Conservation (phyloP, 2,329 filamentous ascomycete genomes). For the Malbranchea cinnamomea region DNA sequence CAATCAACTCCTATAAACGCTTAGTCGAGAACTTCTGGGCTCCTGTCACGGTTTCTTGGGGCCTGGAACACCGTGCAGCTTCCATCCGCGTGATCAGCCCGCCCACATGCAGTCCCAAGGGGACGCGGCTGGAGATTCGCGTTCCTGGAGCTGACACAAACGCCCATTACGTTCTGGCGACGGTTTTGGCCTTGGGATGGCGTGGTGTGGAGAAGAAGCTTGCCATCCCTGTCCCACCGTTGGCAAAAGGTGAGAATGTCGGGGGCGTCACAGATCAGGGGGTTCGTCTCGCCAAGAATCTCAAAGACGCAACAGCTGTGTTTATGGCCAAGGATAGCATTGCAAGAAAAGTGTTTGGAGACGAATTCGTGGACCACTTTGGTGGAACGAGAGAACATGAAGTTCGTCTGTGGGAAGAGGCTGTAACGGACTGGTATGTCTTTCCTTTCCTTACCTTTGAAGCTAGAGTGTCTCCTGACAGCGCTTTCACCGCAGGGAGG, state of each 20-base stretch:
- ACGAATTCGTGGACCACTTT: constrained; percentile 92
- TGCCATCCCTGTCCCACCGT: constrained; percentile 62
- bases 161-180: constrained; percentile 70
- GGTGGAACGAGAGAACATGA: constrained; percentile 88
- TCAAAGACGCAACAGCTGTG: constrained; percentile 68
- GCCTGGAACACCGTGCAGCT: constrained; percentile 83
- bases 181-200: constrained; percentile 78
- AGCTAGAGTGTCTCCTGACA: constrained; percentile 2
- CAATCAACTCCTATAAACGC: constrained; percentile 94
- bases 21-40: constrained; percentile 99
- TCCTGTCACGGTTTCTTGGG: constrained; percentile 94
- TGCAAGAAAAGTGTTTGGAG: constrained; percentile 84
- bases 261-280: constrained; percentile 58
- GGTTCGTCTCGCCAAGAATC: constrained; percentile 61
- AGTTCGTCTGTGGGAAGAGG: constrained; percentile 80
- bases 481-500: constrained; percentile 41
- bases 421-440: constrained; percentile 87
- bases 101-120: constrained; percentile 67
- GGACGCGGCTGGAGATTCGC: constrained; percentile 83
- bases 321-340: constrained; percentile 70
- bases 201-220: constrained; percentile 86
- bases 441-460: constrained; percentile 2
- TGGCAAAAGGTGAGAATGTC: constrained; percentile 73
- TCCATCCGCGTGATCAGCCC: constrained; percentile 82
- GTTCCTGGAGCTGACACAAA: constrained; percentile 93